These are phyloP conservation scores for Lolium perenne DNA, from an alignment of 176 grass and related monocot species.

Conservation along the genomic window DNA sequence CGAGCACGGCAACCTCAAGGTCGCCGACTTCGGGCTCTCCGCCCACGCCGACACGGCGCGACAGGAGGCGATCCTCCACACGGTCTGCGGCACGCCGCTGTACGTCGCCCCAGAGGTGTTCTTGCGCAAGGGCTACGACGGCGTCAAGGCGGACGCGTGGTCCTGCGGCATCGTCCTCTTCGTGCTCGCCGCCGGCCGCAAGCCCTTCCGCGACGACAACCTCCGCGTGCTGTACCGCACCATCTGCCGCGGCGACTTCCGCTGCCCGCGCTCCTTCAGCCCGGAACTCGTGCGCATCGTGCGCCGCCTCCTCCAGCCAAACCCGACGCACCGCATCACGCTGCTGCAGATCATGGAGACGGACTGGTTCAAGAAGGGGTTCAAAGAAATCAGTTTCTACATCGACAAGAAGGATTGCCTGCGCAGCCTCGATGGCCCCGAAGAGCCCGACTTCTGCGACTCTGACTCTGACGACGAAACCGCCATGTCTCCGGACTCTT, in stretches of 20 bases:
- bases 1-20: constrained; percentile 67
- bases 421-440: constrained; percentile 32
- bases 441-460: constrained; percentile 9
- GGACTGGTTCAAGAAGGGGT: constrained; percentile 61
- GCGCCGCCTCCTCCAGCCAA: constrained; percentile 44
- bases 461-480: constrained; percentile 23
- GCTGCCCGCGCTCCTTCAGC: constrained; percentile 51
- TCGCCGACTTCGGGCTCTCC: constrained; percentile 70
- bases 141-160: constrained; percentile 60
- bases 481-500: not conserved
- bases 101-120: constrained; percentile 61
- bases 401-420: constrained; percentile 55
- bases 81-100: constrained; percentile 58
- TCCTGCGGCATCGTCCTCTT: constrained; percentile 67
- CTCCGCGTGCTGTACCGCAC: constrained; percentile 43
- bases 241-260: constrained; percentile 49
- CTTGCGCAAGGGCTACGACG: constrained; percentile 53
- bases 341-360: constrained; percentile 67
- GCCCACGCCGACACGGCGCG: constrained; percentile 52
- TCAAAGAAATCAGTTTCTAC: constrained; percentile 62
- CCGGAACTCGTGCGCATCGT: constrained; percentile 39
- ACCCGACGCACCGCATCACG: constrained; percentile 28
- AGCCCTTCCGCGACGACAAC: constrained; percentile 46
- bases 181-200: constrained; percentile 50
- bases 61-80: constrained; percentile 58